Base-by-base conservation (phyloP, 176 grass and related monocot genomes). In the Eragrostis curvula region DNA sequence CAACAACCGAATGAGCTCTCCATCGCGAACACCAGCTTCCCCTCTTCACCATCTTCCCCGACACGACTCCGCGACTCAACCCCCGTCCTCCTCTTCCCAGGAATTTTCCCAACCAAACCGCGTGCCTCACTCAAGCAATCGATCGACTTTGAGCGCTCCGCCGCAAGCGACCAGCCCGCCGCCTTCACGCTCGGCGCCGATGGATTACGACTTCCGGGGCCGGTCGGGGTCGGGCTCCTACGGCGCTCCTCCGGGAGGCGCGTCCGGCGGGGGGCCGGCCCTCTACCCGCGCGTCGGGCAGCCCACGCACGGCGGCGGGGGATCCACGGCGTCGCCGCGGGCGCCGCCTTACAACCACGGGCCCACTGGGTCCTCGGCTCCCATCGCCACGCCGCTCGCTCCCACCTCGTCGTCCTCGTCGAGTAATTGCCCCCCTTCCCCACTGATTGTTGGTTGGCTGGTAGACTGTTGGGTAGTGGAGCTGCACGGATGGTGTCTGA, bases 161-260 rank as follows among this genome's bases (percentile, higher is more conserved):
- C 45, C 62, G 50, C 30, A 20, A 40, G 45, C 62, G 14, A 7
- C 32, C 72, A 64, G 12, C 8, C 12, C 10, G 20, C 56, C 47
- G 3, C 2, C 59, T 9, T 13, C 49, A 0, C 25, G 24, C 32
- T 36, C 43, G 24, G 11, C n/a, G n/a, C 17, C 30, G 48, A 91
- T 91, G 89, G 89, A 91, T 0, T 91, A 91, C 89, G 85, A 91
- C n/a, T 91, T 68, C 82, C 82, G 81, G 43, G 73, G 78, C 51
- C 50, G 85, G 6, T 39, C 77, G 24, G 85, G 85, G 17, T 87
- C 70, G 29, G 85, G 81, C 21, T 75, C 72, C 40, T 88, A 91
- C 78, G 81, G 71, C 28, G 41, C 66, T 30, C 63, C 63, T 12
- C 78, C 62, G 30, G 77, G 61, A 12, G 15, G 42, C 23, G 70